phyloP scores from a whole-genome alignment of 768 basidiomycete species.

The Serendipita indica region DNA sequence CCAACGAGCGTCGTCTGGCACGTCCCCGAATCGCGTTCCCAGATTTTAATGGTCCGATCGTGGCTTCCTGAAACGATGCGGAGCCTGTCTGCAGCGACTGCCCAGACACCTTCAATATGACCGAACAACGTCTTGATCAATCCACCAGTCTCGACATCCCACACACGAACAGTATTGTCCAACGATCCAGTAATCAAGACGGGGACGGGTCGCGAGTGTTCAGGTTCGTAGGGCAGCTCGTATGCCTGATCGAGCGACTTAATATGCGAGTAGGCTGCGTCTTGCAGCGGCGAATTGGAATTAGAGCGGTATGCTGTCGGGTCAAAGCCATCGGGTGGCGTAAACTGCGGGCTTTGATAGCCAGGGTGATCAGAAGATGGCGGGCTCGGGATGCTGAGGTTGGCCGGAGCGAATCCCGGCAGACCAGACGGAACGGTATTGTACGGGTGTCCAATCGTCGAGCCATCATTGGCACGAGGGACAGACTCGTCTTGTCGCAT shows the following conservation, averaged over 20 bases:
- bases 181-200: conserved; percentile 78
- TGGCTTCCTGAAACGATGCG: conserved; percentile 87
- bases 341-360: neutral
- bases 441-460: conserved; percentile 12
- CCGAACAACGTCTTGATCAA: conserved; percentile 77
- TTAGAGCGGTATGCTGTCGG: conserved; percentile 10
- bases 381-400: conserved; percentile 14
- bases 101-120: conserved; percentile 98
- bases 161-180: conserved; percentile 90
- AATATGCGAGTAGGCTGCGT: conserved; percentile 7
- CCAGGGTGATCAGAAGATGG: conserved; percentile 13
- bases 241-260: neutral
- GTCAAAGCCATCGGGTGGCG: conserved; percentile 10
- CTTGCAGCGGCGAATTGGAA: conserved; percentile 12
- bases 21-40: conserved; percentile 79
- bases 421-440: conserved; percentile 13
- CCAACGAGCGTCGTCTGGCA: conserved; percentile 85
- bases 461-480: neutral
- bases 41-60: conserved; percentile 96
- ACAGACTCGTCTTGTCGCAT: neutral
- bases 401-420: conserved; percentile 15
- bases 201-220: conserved; percentile 25
- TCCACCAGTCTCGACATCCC: conserved; percentile 84
- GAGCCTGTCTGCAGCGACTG: conserved; percentile 81
- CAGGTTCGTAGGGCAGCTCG: neutral